A percentile compares a stretch with the other conserved stretches of the same genome.
These are phyloP conservation scores for Blastomyces parvus DNA, from an alignment of 2,329 filamentous ascomycete genomes.

Conservation along the genomic window DNA sequence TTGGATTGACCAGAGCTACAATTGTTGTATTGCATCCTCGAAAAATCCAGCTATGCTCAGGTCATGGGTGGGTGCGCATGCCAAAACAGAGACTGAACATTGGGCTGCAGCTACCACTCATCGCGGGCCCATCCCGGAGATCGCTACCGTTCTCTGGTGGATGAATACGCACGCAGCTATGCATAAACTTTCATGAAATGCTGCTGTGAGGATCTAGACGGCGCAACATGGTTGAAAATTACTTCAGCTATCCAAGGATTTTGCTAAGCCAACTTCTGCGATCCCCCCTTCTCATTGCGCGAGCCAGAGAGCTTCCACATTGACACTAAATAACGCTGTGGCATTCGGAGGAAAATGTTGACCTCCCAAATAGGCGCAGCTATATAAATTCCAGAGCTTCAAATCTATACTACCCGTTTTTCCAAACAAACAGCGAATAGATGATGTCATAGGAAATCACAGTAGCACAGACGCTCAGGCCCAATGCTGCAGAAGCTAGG, in stretches of 20 bases:
- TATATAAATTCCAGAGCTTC: not conserved
- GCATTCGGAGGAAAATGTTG: not conserved
- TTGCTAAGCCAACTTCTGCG: not conserved
- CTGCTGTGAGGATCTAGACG: not conserved
- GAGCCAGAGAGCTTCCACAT: not conserved
- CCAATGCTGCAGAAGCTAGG: not conserved
- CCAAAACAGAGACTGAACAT: not conserved
- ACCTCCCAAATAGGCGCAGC: not conserved
- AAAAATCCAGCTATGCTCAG: not conserved
- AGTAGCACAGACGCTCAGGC: not conserved
- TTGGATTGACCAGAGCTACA: not conserved
- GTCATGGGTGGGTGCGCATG: not conserved
- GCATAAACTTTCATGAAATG: not conserved
- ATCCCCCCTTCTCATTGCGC: not conserved
- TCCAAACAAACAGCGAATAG: not conserved
- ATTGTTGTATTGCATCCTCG: not conserved
- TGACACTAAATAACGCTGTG: not conserved
- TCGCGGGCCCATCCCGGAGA: not conserved
- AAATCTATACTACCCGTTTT: not conserved
- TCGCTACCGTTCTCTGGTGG: not conserved
- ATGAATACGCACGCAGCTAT: not conserved
- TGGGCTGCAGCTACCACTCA: not conserved
- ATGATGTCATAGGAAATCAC: not conserved
- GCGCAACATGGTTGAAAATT: not conserved
- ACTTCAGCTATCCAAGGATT: not conserved